Evolutionary conservation across 2,329 filamentous ascomycete species (phyloP), one percentile per base, ranked within the genome.

Genomic region (Monilinia fructicola): DNA sequence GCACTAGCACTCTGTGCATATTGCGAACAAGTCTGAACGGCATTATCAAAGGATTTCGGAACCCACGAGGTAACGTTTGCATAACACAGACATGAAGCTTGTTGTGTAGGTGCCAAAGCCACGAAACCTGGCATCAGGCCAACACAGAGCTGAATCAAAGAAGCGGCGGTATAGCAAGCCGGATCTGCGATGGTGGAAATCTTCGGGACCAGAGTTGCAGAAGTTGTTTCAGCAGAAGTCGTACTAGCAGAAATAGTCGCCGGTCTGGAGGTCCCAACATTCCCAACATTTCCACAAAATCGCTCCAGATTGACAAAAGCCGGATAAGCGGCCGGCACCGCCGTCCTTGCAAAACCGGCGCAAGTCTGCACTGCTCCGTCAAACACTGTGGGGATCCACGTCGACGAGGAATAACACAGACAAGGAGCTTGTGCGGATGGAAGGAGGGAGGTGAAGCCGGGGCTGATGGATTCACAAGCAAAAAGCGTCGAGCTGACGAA

Each of bases 351-450:
- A 50, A 69, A 74, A 16, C 60, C 58, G 0, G 71, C 73, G 46
- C 73, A 75, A 2, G 62, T 68, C 12, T 67, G 65, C 2, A 73
- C 71, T 0, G 73, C 73, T 6, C 61, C 54, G 26, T 75, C 73
- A 59, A 75, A 72, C 10, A 71, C 35, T 6, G 60, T 56, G 1
- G 73, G 73, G 5, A 52, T 60, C 73, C 73, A 75, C 1, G 56
- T 26, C 2, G 68, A 70, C 9, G 67, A 68, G 2, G 70, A 71
- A 55, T 75, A 75, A 55, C 73, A 75, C n/a, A 74, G 70, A 67
- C 73, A 74, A 40, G 68, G 61, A 21, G 73, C 73, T 66, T 74
- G 73, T 21, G 64, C 54, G 12, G 71, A 60, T 10, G 71, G 69
- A 12, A 64, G 64, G 0, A 74, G 67, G 2, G 64, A 61, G 38